Evolutionary conservation across 208 protist species (phyloP).

Genomic region (Leishmania major): DNA sequence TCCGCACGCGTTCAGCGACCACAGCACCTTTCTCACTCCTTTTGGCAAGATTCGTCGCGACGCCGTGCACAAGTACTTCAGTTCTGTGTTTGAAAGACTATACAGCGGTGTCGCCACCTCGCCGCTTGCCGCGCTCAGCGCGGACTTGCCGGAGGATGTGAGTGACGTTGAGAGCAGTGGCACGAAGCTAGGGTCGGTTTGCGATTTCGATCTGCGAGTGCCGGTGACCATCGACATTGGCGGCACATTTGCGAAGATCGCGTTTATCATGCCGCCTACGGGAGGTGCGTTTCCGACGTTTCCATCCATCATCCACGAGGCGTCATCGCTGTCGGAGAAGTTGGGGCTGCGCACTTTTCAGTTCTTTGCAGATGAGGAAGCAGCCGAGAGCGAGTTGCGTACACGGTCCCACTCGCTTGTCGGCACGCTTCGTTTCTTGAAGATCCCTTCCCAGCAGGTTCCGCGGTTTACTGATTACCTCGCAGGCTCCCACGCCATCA

Average conservation of each 20-base stretch:
- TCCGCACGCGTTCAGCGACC: conserved; percentile 84
- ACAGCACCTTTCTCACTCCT: conserved; percentile 78
- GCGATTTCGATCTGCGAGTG: conserved; percentile 40
- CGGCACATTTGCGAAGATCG: conserved; percentile 91
- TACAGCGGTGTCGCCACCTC: conserved; percentile 43
- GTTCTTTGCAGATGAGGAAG: conserved; percentile 56
- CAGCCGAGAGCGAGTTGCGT: conserved; percentile 44
- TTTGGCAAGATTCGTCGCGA: conserved; percentile 70
- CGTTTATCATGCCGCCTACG: conserved; percentile 75
- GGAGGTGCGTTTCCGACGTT: conserved; percentile 17
- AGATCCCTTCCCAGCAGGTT: conserved; percentile 82
- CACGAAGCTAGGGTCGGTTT: conserved; percentile 5
- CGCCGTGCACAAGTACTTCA: conserved; percentile 74
- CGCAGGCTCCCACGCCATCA: conserved; percentile 27
- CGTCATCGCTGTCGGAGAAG: conserved; percentile 76
- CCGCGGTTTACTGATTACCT: conserved; percentile 77
- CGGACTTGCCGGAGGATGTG: conserved; percentile 14
- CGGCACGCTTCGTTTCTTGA: conserved; percentile 82
- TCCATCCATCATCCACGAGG: conserved; percentile 57
- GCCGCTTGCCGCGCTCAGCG: conserved; percentile 12
- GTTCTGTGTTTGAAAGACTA: conserved; percentile 58
- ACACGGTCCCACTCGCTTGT: conserved; percentile 40
- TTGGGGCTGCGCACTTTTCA: conserved; percentile 59
- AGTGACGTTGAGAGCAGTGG: conserved; percentile 46
- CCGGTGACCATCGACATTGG: conserved; percentile 90